Evolutionary conservation across 1,139 yeast genomes (phyloP), one percentile per base, ranked within the genome.

Genomic region (Saccharomycopsis hybrid): DNA sequence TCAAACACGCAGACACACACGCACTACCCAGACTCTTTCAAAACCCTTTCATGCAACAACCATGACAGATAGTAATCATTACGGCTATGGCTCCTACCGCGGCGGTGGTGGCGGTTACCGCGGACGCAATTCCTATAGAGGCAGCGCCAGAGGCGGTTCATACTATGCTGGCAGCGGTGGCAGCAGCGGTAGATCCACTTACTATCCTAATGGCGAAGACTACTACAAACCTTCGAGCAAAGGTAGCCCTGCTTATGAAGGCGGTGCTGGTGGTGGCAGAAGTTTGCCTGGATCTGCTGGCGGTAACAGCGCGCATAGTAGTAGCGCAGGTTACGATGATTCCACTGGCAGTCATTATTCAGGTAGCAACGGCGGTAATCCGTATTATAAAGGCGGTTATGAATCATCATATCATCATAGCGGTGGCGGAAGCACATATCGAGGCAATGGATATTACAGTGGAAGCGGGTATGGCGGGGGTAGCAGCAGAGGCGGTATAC

Each of bases 51-150:
- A 24, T 30, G 18, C 31, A 24, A 38, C 18, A 13, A 24, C n/a
- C 39, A 44, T 44, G 47, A 13, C 44, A 5, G 47, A 44, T 35
- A 32, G 35, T 8, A 36, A 32, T 13, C 37, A 44, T 44, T 45
- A 45, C n/a, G 46, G 48, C 7, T 37, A 45, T 11, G 9, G 13
- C 24, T 38, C 44, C 11, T 39, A 39, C 11, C 24, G 47, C 11
- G 48, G 48, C 11, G 36, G 43, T 30, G 35, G 48, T 18, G 44
- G 48, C 9, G 28, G 44, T 25, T 43, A 43, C 25, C 29, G 45
- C 29, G 37, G 45, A 24, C 25, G 45, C 4, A 35, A 28, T 11
- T n/a, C 13, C 38, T 30, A 29, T 32, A 32, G 38, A 24, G 38
- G 45, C 9, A 29, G 45, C 8, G 39, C 28, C 13, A 38, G 45